Base-by-base conservation (phyloP, 805 yeast species). In the Saturnispora silvae region DNA sequence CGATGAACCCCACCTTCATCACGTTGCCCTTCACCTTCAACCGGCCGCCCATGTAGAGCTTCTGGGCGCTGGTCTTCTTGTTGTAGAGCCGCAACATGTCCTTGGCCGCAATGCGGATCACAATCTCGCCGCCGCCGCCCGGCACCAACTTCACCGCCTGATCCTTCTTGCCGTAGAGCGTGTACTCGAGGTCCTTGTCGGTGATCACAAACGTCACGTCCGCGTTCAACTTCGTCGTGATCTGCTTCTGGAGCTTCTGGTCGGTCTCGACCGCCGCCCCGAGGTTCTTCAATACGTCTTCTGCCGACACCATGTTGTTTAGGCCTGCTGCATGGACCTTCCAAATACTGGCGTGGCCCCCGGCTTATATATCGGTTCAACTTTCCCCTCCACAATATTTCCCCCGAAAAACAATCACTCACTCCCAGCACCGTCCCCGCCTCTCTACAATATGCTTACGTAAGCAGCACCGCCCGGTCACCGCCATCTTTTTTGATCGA, bases 1-100 rank as follows among this genome's bases (percentile, higher is more conserved):
- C 89, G 42, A 81, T 72, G 42, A 74, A 72, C 31, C 87, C 73
- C 38, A 94, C 94, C 68, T 84, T 84, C 87, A 81, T 81, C 64
- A 84, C 79, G 64, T 85, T 82, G 47, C 95, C 95, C 67, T 78
- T 81, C 46, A 84, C 77, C 69, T 82, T 83, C 59, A 84, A 72
- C 60, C 79, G 80, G 29, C 95, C 95, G 50, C 71, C 64, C 81
- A 84, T 73, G 60, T 82, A 84, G 52, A 84, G 70, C 63, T 76
- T 78, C 61, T 84, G 94, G 33, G 94, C 84, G 58, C 78, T 79
- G 45, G 85, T 76, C 67, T 82, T 81, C 44, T 94, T 94, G 43
- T 66, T 63, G 37, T 81, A 81, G 48, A 84, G 70, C 56, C 70
- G 75, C 48, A 69, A 77, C 49, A 84, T 75, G 57, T 81, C 81